Base-by-base conservation (phyloP, 2,329 filamentous ascomycete genomes). In the Scorias spongiosa region DNA sequence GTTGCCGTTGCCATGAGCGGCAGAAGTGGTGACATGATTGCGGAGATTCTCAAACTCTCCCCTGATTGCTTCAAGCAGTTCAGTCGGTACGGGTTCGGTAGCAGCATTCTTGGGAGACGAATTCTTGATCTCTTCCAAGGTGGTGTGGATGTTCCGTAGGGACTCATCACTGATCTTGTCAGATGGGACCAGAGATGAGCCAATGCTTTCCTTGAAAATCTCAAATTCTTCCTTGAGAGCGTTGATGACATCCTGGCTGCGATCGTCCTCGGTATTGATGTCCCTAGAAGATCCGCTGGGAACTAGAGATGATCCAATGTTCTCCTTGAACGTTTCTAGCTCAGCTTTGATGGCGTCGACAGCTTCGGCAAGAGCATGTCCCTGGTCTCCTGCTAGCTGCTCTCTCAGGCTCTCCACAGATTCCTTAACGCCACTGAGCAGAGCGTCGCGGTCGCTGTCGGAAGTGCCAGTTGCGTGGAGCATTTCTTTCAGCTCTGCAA, bases 391-490 rank as follows among this genome's bases (percentile, higher is more conserved):
- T 1, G 55, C 50, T 12, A 66, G 50, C 36, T 65, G 61, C 6
- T 57, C 56, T 7, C 62, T 61, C 18, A 70, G 54, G 7, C 62
- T 64, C 17, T 70, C 66, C 14, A 70, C 53, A 4, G 66, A 57
- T 46, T 66, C 63, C 18, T 62, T 78, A 2, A 89, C 66, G 9
- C 78, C 76, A 48, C 82, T 75, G 1, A 93, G 70, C 20, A 89
- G 72, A 30, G 83, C 73, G 41, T 72, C 76, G 39, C 51, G 54
- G 43, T 78, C 71, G 8, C 63, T 58, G 14, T 60, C 59, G 18
- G 64, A 61, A 14, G 66, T 66, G 6, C 80, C 53, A 20, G 70
- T 70, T 29, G 67, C 64, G 8, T 70, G 66, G 41, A 80, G 63
- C 1, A 68, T 71, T 48, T 78, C 74, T 32, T 76, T 73, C 18